Evolutionary conservation across 768 basidiomycete genomes (phyloP).

Genomic region (Trametopsis cervina): DNA sequence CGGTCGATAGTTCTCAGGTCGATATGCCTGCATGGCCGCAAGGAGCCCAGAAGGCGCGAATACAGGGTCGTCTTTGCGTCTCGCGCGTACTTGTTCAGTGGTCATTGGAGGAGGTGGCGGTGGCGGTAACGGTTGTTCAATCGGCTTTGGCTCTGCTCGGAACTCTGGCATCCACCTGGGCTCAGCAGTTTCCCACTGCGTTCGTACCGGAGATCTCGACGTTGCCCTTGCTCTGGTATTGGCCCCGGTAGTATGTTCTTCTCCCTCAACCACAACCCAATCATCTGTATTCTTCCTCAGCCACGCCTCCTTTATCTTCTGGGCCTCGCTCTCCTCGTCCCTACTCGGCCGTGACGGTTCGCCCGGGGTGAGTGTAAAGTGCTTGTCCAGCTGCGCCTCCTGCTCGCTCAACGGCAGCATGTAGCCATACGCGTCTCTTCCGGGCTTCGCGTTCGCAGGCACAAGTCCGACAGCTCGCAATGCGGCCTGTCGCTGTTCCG

Average conservation of each 20-base stretch:
- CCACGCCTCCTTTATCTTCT: slow-evolving; percentile 14
- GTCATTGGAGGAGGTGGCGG: background rate
- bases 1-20: slow-evolving; percentile 3
- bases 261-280: background rate
- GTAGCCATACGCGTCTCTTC: slow-evolving; percentile 10
- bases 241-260: background rate
- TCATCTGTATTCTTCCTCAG: slow-evolving; percentile 10
- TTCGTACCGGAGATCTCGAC: background rate
- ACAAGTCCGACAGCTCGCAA: slow-evolving; percentile 54
- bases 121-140: background rate
- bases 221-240: background rate
- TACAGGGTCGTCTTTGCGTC: background rate
- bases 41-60: background rate
- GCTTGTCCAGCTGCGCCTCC: slow-evolving; percentile 12
- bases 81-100: background rate
- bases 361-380: background rate
- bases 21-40: slow-evolving; percentile 8
- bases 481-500: slow-evolving; percentile 37
- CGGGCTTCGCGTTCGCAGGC: slow-evolving; percentile 24
- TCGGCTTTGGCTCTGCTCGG: background rate
- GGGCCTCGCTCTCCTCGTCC: slow-evolving; percentile 13
- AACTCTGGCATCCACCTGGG: no score
- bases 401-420: slow-evolving; percentile 13
- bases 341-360: background rate
- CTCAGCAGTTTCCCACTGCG: background rate